Evolutionary conservation across 2,329 filamentous ascomycete genomes (phyloP), one percentile per base, ranked within the genome.

Genomic region (Bipolaris victoriae): DNA sequence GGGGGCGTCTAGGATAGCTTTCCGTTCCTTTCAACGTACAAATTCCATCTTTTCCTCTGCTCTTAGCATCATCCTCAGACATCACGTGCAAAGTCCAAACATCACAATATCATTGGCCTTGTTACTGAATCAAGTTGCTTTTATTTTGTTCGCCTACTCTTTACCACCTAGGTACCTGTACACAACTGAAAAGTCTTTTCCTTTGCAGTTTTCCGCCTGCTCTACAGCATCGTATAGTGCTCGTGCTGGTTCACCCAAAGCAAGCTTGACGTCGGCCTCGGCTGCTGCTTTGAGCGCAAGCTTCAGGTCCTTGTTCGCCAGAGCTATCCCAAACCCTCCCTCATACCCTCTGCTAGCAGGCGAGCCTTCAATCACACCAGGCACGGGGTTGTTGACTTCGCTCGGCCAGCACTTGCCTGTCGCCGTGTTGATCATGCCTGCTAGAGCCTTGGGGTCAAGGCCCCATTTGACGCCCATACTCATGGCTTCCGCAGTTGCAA

Each of bases 331-430:
- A 60, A 83, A 83, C 0, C 81, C 81, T 18, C 81, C 81, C 20
- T 80, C 77, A 55, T 83, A 99, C 52, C 90, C 92, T 55, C 89
- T 83, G 52, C 83, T 85, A 0, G 92, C 90, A 0, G 94, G 92
- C 1, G 91, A 86, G 0, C 84, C 86, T 59, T 89, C 87, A 20
- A 94, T 83, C 0, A 97, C 92, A 13, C 92, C 93, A 10, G 88
- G 88, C 3, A 98, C 92, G 0, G 95, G 95, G 73, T 98, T 98
- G 79, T 99, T 99, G 61, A 96, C 82, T 78, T 97, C 93, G 69
- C 89, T 95, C 1, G 94, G 92, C 95, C 95, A 99, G 82, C 93
- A 98, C 64, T 84, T 86, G n/a, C 95, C 95, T 0, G 94, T 97
- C 67, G 91, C 95, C 3, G 90, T 90, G 74, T 97, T 98, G 80